Evolutionary conservation across 768 basidiomycete species (phyloP), one percentile per base, ranked within the genome.

Genomic region (Mycena maculata): DNA sequence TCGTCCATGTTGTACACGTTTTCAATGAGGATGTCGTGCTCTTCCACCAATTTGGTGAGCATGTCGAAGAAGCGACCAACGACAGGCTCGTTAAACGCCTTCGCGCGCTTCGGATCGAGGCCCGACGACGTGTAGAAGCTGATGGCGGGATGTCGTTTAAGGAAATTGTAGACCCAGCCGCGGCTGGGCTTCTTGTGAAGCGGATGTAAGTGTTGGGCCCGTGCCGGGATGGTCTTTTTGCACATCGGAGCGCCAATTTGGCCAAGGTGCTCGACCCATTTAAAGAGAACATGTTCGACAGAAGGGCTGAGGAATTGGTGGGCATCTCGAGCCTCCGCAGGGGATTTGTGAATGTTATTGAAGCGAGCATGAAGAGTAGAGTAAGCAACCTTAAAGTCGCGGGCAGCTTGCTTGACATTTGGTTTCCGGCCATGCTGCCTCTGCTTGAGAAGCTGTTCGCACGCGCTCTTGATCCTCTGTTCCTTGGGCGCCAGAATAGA

Each of bases 1-100:
- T 61, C 48, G 20, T 61, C 60, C 60, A 61, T 61, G 25, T 61
- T 61, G 36, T 61, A 61, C 2, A 61, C 39, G n/a, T 61, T 61
- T 23, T 61, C 48, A 20, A 61, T 30, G 1, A 48, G 60, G 16
- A 61, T 52, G 16, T 25, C 27, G 48, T 61, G 36, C 28, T 61
- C 28, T 18, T 61, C 33, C 36, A 61, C 13, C 16, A 38, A 9
- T 4, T 22, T 22, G 8, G 12, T 12, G 23, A 58, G 56, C 23
- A n/a, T 5, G 5, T 57, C 55, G 25, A 42, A 6, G 42, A n/a
- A 7, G n/a, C 20, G 20, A 4, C 12, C 12, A 42, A n/a, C n/a
- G n/a, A n/a, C n/a, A n/a, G n/a, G n/a, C n/a, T n/a, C n/a, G n/a
- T n/a, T n/a, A n/a, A n/a, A 42, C 18, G 41, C 41, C 41, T 42